Percentiles rank a stretch among this genome's conserved stretches.
Evolutionary conservation across 1,284 basidiomycete genomes (phyloP).

Genomic region (Pseudozyma sp.): DNA sequence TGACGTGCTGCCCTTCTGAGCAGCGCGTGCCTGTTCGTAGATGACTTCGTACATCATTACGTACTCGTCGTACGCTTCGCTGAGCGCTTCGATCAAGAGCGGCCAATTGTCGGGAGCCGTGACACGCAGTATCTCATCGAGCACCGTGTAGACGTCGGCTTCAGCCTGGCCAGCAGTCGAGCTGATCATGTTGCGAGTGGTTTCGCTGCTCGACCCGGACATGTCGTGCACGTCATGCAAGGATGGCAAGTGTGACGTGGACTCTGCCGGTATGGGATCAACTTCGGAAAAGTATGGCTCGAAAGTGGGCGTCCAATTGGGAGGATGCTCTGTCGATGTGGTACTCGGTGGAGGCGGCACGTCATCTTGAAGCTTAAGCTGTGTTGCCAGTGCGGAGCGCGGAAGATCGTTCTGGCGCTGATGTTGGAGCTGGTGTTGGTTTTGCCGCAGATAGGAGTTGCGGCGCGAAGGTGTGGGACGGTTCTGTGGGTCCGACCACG

Average conservation of each 20-base stretch:
- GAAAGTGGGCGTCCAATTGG: constrained; percentile 10
- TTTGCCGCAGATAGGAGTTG: constrained; percentile 43
- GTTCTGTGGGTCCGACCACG: constrained; percentile 57
- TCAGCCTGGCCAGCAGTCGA: neutral
- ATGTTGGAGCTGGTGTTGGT: constrained; percentile 23
- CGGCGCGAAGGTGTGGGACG: constrained; percentile 46
- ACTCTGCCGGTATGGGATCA: neutral
- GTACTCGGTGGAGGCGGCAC: constrained; percentile 1
- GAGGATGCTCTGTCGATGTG: constrained; percentile 12
- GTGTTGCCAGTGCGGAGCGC: constrained; percentile 16
- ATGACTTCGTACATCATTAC: constrained; percentile 33
- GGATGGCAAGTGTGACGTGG: neutral
- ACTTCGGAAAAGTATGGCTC: constrained; percentile 35
- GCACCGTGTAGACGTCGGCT: constrained; percentile 19
- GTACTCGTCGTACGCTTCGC: constrained; percentile 37
- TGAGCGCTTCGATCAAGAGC: constrained; percentile 31
- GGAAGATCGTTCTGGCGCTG: constrained; percentile 13
- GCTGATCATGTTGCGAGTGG: constrained; percentile 6
- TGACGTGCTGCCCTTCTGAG: constrained; percentile 15
- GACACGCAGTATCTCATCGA: constrained; percentile 30
- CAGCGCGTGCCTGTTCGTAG: constrained; percentile 21
- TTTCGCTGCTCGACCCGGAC: neutral
- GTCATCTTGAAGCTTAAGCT: constrained; percentile 9
- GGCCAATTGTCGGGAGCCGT: constrained; percentile 50
- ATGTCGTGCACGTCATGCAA: neutral